These are phyloP conservation scores for Gypsophila paniculata DNA, from an alignment of 179 eudicot genomes.

Conservation along the genomic window DNA sequence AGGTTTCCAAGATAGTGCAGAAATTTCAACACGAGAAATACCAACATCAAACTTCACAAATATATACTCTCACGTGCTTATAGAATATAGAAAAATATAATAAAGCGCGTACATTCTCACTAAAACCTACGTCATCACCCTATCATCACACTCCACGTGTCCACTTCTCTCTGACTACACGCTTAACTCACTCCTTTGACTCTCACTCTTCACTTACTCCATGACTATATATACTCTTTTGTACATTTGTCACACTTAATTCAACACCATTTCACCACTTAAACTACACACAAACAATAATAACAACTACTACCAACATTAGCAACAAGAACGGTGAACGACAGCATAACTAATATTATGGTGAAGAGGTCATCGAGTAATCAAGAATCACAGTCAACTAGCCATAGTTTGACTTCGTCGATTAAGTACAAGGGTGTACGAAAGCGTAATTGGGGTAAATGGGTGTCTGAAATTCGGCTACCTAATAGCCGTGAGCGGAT, in stretches of 20 bases:
- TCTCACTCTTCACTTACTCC: background rate
- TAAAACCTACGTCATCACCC: background rate
- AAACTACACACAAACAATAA: slow-evolving; percentile 11
- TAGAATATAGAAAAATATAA: background rate
- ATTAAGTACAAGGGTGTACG: slow-evolving; percentile 56
- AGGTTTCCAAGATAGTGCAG: too few relatives aligned
- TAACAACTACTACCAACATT: background rate
- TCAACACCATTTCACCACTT: slow-evolving; percentile 17
- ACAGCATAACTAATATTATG: background rate
- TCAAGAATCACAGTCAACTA: background rate
- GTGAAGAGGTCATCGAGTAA: background rate
- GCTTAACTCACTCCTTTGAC: slow-evolving; percentile 30
- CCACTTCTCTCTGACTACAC: slow-evolving; percentile 24
- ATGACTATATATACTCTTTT: slow-evolving; percentile 3
- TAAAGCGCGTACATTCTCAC: slow-evolving; percentile 29
- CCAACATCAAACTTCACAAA: too few relatives aligned
- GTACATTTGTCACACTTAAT: background rate
- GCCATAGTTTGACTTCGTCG: background rate
- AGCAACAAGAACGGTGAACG: background rate
- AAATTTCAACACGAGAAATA: too few relatives aligned
- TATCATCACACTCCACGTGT: slow-evolving; percentile 25
- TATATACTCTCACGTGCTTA: slow-evolving; percentile 28
- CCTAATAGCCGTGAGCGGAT: slow-evolving; percentile 69
- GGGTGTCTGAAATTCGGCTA: slow-evolving; percentile 67
- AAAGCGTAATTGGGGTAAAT: slow-evolving; percentile 75